Percentiles rank a stretch among this genome's conserved stretches.
These are phyloP conservation scores for Pseudogymnoascus sp. DNA, from an alignment of 2,329 filamentous ascomycete species.

Conservation along the genomic window DNA sequence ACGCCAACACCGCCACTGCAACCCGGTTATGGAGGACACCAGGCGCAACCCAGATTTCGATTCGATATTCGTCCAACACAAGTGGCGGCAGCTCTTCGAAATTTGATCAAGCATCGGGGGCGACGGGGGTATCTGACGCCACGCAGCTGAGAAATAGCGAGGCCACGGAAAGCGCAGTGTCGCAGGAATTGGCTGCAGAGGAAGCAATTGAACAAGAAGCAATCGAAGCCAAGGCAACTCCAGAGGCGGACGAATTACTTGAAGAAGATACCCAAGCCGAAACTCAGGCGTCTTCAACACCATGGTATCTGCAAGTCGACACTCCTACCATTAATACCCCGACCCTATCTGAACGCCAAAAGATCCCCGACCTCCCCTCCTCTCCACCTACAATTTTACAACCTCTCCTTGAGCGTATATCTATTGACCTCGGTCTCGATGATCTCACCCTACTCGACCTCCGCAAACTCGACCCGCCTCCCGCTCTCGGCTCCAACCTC, in stretches of 20 bases:
- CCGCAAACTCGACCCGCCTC: slow-evolving; percentile 73
- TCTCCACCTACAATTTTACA: slow-evolving; percentile 63
- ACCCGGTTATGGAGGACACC: slow-evolving; percentile 1
- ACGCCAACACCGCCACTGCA: not conserved
- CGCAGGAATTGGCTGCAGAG: not conserved
- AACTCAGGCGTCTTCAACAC: slow-evolving; percentile 31
- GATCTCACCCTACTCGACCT: slow-evolving; percentile 74
- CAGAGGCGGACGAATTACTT: slow-evolving; percentile 11
- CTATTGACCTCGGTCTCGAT: slow-evolving; percentile 79
- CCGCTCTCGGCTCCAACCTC: slow-evolving; percentile 78
- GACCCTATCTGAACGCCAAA: slow-evolving; percentile 43
- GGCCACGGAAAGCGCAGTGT: not conserved
- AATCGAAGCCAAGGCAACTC: slow-evolving; percentile 14
- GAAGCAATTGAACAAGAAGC: slow-evolving; percentile 13
- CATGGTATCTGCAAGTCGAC: slow-evolving; percentile 83
- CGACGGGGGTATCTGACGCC: not conserved
- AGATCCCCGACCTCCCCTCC: slow-evolving; percentile 47
- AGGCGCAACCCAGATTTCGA: slow-evolving; percentile 5
- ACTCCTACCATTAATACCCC: slow-evolving; percentile 30
- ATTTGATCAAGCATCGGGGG: not conserved
- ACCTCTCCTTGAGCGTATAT: slow-evolving; percentile 67
- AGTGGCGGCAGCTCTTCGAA: not conserved
- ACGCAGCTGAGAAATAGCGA: not conserved
- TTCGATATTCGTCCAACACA: slow-evolving; percentile 1
- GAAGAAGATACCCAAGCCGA: not conserved